A percentile compares a stretch with the other conserved stretches of the same genome.
Evolutionary conservation across 2,329 filamentous ascomycete genomes (phyloP).

Genomic region (Penicillium sp.): DNA sequence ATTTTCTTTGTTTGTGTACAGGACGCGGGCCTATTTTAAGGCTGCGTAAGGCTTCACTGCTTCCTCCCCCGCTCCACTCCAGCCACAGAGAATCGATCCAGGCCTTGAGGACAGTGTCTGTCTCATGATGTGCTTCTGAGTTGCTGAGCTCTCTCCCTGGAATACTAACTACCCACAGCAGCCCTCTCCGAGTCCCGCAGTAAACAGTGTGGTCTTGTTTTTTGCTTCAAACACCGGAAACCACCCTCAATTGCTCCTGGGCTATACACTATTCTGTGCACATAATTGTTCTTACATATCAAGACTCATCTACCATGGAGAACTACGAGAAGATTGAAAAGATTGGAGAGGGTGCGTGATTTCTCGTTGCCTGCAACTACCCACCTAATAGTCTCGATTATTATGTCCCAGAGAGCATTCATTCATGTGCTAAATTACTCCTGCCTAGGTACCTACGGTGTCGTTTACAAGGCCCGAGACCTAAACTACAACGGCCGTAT

Average conservation of each 20-base stretch:
- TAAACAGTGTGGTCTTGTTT: background rate
- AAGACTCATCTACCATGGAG: constrained; percentile 59
- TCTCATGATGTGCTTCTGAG: constrained; percentile 22
- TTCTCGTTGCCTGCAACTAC: background rate
- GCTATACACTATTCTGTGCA: background rate
- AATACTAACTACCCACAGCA: constrained; percentile 3
- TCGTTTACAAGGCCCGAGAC: constrained; percentile 91
- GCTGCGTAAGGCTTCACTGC: constrained; percentile 40
- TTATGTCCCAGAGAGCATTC: background rate
- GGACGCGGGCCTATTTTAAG: constrained; percentile 7
- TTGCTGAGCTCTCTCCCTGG: background rate
- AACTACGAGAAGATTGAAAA: constrained; percentile 97
- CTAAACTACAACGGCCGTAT: constrained; percentile 77
- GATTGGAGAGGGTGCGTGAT: constrained; percentile 78
- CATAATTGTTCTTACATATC: background rate
- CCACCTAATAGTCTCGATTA: background rate
- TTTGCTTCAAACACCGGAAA: background rate
- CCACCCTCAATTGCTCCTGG: too few species aligned
- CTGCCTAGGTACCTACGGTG: constrained; percentile 76
- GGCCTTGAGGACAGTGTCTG: constrained; percentile 20
- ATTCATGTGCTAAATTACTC: constrained; percentile 4
- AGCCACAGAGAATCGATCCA: constrained; percentile 28
- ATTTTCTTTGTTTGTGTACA: constrained; percentile 35
- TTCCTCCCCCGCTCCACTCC: constrained; percentile 32
- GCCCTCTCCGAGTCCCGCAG: background rate